A percentile compares a stretch with the other conserved stretches of the same genome.
phyloP scores from a whole-genome alignment of 345 rosid genomes.

The Aquilaria yunnanensis region DNA sequence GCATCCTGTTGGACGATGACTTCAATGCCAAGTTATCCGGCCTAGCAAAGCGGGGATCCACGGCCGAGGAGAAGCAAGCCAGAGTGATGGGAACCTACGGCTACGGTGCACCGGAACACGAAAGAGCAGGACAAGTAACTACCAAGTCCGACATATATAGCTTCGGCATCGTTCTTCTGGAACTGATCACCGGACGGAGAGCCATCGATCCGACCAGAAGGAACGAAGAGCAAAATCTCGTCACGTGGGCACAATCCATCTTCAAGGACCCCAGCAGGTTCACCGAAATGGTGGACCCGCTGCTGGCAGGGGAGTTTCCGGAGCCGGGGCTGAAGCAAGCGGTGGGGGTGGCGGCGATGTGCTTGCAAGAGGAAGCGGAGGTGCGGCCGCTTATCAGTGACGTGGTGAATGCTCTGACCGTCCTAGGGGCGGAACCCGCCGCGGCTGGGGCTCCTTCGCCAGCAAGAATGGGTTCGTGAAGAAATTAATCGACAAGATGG shows the following conservation, averaged over 20 bases:
- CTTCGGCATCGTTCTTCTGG: slow-evolving; percentile 3
- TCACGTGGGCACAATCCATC: background rate
- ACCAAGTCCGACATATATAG: slow-evolving; percentile 4
- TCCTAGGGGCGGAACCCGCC: too few species aligned
- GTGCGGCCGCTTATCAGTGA: too few species aligned
- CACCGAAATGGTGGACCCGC: too few species aligned
- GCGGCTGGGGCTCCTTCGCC: too few species aligned
- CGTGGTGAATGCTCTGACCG: too few species aligned
- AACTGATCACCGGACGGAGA: slow-evolving; percentile 3
- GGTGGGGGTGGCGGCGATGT: too few species aligned
- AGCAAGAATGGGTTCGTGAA: too few species aligned
- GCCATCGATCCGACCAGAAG: background rate
- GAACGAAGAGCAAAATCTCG: slow-evolving; percentile 1
- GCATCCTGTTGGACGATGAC: slow-evolving; percentile 3
- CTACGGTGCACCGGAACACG: slow-evolving; percentile 4
- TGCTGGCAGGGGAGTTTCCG: too few species aligned
- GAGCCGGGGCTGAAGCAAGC: too few species aligned
- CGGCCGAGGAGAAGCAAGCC: background rate
- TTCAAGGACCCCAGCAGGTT: too few species aligned
- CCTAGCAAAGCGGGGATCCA: slow-evolving; percentile 5
- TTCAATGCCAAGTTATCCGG: slow-evolving; percentile 4
- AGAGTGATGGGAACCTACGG: slow-evolving; percentile 6
- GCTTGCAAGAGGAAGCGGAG: too few species aligned
- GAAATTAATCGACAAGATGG: too few species aligned
- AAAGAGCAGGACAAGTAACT: background rate